phyloP scores from a whole-genome alignment of 1,139 yeast species.

The Yamadazyma dendronema region DNA sequence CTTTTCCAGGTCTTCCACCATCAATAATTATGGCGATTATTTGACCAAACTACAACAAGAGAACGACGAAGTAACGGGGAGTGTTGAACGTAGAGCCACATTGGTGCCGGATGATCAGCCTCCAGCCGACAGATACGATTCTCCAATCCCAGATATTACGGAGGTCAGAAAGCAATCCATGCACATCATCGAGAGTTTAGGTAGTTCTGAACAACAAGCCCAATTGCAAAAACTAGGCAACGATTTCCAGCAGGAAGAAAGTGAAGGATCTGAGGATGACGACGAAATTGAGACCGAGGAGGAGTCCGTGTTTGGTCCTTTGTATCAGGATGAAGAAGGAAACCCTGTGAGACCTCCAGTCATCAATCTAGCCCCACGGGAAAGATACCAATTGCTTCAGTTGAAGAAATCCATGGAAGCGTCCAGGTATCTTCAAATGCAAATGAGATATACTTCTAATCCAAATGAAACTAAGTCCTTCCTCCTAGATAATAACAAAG shows the following conservation, averaged over 20 bases:
- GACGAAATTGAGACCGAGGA: slow-evolving; percentile 12
- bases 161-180: slow-evolving; percentile 17
- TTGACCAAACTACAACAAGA: slow-evolving; percentile 23
- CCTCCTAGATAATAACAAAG: slow-evolving; percentile 21
- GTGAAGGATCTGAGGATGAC: not conserved
- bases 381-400: slow-evolving; percentile 42
- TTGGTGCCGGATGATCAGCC: slow-evolving; percentile 6
- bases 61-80: slow-evolving; percentile 26
- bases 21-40: slow-evolving; percentile 27
- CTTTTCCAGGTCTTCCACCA: not conserved
- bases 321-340: slow-evolving; percentile 37
- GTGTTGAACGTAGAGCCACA: slow-evolving; percentile 31
- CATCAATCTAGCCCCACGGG: slow-evolving; percentile 44
- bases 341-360: slow-evolving; percentile 47
- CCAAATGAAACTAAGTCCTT: slow-evolving; percentile 39
- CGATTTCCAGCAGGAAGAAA: not conserved
- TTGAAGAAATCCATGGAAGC: slow-evolving; percentile 39
- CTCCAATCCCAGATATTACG: slow-evolving; percentile 21
- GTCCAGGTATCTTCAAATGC: slow-evolving; percentile 30
- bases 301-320: slow-evolving; percentile 27
- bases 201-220: no score
- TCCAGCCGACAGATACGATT: slow-evolving; percentile 12
- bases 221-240: not conserved
- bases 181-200: slow-evolving; percentile 19
- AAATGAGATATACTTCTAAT: slow-evolving; percentile 39